A percentile compares a stretch with the other conserved stretches of the same genome.
Conservation (phyloP, 768 basidiomycete species). For the Rhodosporidiobolus odoratus region DNA sequence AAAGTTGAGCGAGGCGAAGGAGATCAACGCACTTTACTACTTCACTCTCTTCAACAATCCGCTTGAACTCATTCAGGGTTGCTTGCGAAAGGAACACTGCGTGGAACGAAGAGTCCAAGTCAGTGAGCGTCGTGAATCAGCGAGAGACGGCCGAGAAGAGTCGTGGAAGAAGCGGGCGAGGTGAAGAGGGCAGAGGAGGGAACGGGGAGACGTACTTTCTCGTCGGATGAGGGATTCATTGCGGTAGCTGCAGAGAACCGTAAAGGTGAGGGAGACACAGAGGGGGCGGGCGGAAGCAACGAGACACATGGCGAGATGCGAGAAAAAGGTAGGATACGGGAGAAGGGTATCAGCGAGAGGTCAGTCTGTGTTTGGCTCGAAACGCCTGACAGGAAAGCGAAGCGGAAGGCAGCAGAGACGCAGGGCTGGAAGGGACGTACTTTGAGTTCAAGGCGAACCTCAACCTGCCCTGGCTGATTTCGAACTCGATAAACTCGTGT, state of each 20-base stretch:
- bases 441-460: slow-evolving; percentile 99
- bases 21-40: slow-evolving; percentile 70
- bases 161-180: neutral
- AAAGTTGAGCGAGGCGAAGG: no score
- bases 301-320: no score
- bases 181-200: no score
- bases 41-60: slow-evolving; percentile 86
- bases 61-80: slow-evolving; percentile 88
- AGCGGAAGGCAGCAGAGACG: no score
- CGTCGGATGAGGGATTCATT: slow-evolving; percentile 97
- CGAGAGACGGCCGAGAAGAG: neutral
- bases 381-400: no score
- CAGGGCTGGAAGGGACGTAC: slow-evolving; percentile 12
- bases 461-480: slow-evolving; percentile 91
- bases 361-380: no score
- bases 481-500: slow-evolving; percentile 66
- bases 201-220: slow-evolving; percentile 68
- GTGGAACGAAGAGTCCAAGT: no score
- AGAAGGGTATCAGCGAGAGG: no score
- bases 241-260: slow-evolving; percentile 65
- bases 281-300: neutral
- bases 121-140: slow-evolving; percentile 3
- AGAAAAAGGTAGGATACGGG: neutral
- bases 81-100: slow-evolving; percentile 94
- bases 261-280: no score